Conservation (phyloP, 225 moss, liverwort and hornwort species). For the Ulota crispa region DNA sequence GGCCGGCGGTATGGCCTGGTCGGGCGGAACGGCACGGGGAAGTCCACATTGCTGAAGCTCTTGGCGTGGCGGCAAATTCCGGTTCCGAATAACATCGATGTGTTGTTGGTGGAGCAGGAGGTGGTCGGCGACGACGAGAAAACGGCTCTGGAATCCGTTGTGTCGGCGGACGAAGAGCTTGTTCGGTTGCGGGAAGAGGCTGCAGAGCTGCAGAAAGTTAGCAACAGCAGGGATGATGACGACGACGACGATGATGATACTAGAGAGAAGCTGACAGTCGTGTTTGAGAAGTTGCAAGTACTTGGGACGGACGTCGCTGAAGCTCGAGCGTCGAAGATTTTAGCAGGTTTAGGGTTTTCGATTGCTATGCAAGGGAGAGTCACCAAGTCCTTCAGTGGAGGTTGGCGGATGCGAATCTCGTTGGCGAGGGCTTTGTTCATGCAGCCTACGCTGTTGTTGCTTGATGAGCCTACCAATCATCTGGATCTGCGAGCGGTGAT, state of each 20-base stretch:
- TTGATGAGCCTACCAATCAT: constrained; percentile 98
- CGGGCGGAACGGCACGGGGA: constrained; percentile 91
- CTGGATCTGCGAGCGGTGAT: constrained; percentile 94
- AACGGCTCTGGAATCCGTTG: constrained; percentile 73
- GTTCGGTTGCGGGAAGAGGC: constrained; percentile 65
- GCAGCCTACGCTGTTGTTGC: constrained; percentile 81
- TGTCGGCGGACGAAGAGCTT: constrained; percentile 87
- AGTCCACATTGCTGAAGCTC: constrained; percentile 88
- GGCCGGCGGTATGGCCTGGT: constrained; percentile 90
- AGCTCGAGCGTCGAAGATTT: constrained; percentile 82
- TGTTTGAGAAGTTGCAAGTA: constrained; percentile 83
- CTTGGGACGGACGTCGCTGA: constrained; percentile 85
- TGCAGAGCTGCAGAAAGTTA: constrained; percentile 59
- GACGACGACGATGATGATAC: constrained; percentile 33
- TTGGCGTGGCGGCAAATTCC: constrained; percentile 97
- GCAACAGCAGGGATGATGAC: constrained; percentile 28
- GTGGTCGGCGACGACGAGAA: constrained; percentile 89
- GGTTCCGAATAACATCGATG: constrained; percentile 92
- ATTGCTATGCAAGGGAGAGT: constrained; percentile 79
- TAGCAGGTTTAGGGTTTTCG: constrained; percentile 91
- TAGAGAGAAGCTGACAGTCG: constrained; percentile 70
- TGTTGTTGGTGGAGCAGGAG: constrained; percentile 92
- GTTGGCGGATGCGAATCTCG: constrained; percentile 97
- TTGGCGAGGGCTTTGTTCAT: constrained; percentile 92
- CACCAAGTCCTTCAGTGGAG: constrained; percentile 94